phyloP scores from a whole-genome alignment of 2,329 filamentous ascomycete genomes.

The Stachybotrys chartarum region DNA sequence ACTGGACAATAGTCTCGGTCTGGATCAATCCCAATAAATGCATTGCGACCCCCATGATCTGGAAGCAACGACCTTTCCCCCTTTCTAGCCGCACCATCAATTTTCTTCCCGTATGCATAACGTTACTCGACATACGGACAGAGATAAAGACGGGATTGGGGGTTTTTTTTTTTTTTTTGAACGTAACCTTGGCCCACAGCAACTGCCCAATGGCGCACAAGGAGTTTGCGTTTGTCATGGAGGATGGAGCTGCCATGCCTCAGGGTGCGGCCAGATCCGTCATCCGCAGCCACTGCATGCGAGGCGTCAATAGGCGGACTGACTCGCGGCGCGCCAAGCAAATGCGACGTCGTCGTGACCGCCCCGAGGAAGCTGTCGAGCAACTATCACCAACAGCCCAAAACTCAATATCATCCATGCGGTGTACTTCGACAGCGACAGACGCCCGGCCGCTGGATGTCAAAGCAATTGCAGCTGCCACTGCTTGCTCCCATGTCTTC shows the following conservation, averaged over 20 bases:
- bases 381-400: no score
- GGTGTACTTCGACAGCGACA: no score
- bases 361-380: no score
- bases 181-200: background rate
- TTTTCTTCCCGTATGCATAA: background rate
- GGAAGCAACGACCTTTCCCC: background rate
- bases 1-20: background rate
- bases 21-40: background rate
- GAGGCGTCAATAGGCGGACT: slow-evolving; percentile 2
- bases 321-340: background rate
- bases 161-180: no score
- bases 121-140: background rate
- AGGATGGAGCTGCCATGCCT: background rate
- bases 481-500: no score
- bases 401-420: no score
- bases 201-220: background rate
- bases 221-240: background rate
- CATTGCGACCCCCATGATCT: background rate
- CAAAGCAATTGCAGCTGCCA: no score
- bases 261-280: background rate
- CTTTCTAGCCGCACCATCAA: background rate
- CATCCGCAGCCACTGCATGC: slow-evolving; percentile 7
- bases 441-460: no score
- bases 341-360: background rate
- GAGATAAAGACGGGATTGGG: no score